Evolutionary conservation across 169 alveolate genomes (phyloP).

Genomic region (Cryptosporidium felis): DNA sequence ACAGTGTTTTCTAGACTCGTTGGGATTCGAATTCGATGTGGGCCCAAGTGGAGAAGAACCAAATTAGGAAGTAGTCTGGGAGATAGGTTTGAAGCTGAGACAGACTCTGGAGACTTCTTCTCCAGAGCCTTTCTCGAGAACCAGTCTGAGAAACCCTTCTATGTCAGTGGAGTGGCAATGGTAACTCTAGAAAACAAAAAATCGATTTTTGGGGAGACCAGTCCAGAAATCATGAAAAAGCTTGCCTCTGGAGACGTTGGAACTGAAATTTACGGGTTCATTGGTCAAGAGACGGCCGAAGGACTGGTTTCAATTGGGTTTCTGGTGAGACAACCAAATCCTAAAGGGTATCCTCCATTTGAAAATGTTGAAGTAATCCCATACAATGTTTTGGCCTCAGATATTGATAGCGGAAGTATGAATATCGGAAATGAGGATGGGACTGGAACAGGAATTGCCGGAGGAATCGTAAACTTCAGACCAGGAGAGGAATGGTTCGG

Average conservation of each 20-base stretch:
- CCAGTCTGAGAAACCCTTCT: slow-evolving; percentile 54
- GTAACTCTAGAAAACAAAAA: slow-evolving; percentile 24
- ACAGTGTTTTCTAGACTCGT: slow-evolving; percentile 32
- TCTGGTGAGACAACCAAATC: slow-evolving; percentile 15
- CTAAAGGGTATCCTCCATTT: slow-evolving; percentile 31
- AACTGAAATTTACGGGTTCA: slow-evolving; percentile 58
- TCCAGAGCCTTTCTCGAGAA: slow-evolving; percentile 46
- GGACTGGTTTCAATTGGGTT: slow-evolving; percentile 65
- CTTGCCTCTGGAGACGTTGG: slow-evolving; percentile 59
- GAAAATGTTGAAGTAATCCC: slow-evolving; percentile 10
- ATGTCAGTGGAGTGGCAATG: slow-evolving; percentile 31
- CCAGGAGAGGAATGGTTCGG: slow-evolving; percentile 72
- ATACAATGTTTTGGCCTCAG: slow-evolving; percentile 31
- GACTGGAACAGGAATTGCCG: not conserved
- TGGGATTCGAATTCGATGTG: slow-evolving; percentile 62
- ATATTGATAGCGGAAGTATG: not conserved
- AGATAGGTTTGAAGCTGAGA: slow-evolving; percentile 54
- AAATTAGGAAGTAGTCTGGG: slow-evolving; percentile 68
- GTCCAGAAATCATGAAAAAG: slow-evolving; percentile 44
- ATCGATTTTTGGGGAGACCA: slow-evolving; percentile 55
- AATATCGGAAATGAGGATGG: slow-evolving; percentile 10
- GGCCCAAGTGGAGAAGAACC: slow-evolving; percentile 47
- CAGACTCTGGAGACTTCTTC: slow-evolving; percentile 50
- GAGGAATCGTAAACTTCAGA: slow-evolving; percentile 45
- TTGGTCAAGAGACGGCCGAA: slow-evolving; percentile 69